Evolutionary conservation across 23 red algal genomes (phyloP), one percentile per base, ranked within the genome.

Genomic region (Gracilaria vermiculophylla): DNA sequence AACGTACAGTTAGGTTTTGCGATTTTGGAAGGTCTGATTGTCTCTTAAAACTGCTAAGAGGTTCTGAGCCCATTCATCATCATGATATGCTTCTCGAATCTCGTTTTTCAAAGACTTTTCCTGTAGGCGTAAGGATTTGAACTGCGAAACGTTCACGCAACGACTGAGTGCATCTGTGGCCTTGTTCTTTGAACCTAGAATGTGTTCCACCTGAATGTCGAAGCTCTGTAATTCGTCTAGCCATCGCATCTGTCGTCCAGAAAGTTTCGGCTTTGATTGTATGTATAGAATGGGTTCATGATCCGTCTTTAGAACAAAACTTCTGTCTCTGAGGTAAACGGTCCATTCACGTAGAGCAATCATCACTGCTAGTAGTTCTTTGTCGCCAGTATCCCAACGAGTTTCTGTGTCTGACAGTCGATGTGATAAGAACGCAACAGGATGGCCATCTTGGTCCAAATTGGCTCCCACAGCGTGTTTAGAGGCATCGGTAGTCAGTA

Each of bases 281-380:
- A 88, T 5, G 4, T 88, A 77, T 34, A 28, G 53, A 17, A 88
- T 77, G 10, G 84, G 69, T 62, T 88, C 84, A 61, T 78, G 84
- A 50, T 91, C 61, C 25, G 87, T 76, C 15, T 37, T 42, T 3
- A 82, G 39, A 72, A 73, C 17, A 62, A 81, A 81, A 1, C 0
- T 17, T 72, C 87, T 54, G n/a, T 65, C 87, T 72, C 39, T 19
- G 19, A 91, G 57, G 43, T 81, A 81, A 14, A 81, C 60, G 21
- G 45, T 65, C 87, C 87, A 91, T 43, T 67, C 53, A 2, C 57
- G 57, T 9, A 81, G 3, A 8, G 75, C 55, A 29, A 71, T 69
- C 66, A 91, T 74, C 2, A 86, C 51, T 23, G 81, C 81, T 4
- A 73, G 48, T 0, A 74, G 62, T 20, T 86, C 45, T 42, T 70